Base-by-base conservation (phyloP, 1,284 basidiomycete species). In the Cryptococcus sp. region DNA sequence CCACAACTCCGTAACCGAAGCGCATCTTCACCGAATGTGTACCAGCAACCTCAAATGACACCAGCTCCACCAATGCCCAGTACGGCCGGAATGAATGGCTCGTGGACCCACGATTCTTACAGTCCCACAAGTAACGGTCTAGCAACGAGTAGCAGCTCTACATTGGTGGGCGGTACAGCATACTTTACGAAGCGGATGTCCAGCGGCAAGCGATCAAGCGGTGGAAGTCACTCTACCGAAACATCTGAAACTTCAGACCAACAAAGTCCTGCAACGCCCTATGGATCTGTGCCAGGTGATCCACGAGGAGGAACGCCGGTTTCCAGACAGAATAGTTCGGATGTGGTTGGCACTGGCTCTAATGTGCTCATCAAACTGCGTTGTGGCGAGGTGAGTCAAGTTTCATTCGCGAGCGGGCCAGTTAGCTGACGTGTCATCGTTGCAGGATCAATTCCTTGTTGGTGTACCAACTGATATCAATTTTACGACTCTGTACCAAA, bases 381-480 rank as follows among this genome's bases (percentile, higher is more conserved):
- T 44, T 75, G 68, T 47, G 72, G 71, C 44, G 68, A 73, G 51
- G 69, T 73, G 46, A 71, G 71, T 57, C 7, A 8, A 6, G 4
- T 44, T 15, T 11, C 5, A 2, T 44, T 34, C 29, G 29, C 8
- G 8, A 34, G 29, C 29, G 29, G 29, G 26, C n/a, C 17, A 17
- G 26, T 34, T 34, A 25, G 29, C 54, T 52, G 10, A 57, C 48
- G 63, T 76, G 23, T 23, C 37, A 19, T 53, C 20, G 5, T 34
- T 87, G 68, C 87, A 92, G 66, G 93, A 96, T 73, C 87, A 92
- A 52, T 96, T 94, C 74, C 88, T 93, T 61, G 90, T 98, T 59
- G 90, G 93, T 74, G 89, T 95, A 13, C 83, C 91, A 39, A 82
- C 87, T 41, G 78, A 82, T 57, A 89, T 89, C 20, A 84, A 89